Evolutionary conservation across 2,329 filamentous ascomycete species (phyloP).

Genomic region (Colletotrichum eleusines): DNA sequence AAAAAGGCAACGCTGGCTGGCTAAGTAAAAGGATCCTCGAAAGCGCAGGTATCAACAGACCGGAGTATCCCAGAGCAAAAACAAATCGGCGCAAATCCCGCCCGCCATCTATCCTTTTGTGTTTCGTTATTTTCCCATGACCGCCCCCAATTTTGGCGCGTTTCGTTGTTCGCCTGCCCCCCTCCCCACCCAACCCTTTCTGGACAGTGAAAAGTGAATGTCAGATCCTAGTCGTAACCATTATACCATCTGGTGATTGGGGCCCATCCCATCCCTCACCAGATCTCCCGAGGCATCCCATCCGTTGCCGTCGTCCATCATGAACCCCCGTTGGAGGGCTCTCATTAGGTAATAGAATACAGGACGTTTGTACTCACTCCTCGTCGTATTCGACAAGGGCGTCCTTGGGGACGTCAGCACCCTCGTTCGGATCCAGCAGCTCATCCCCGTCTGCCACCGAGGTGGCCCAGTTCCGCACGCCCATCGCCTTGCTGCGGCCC

Average conservation of each 20-base stretch:
- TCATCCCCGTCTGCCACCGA: slow-evolving; percentile 33
- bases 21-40: neutral
- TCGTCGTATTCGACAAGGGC: slow-evolving; percentile 28
- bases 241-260: neutral
- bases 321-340: neutral
- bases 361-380: slow-evolving; percentile 7
- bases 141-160: neutral
- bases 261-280: neutral
- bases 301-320: neutral
- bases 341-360: neutral
- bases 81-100: neutral
- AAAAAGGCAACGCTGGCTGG: neutral
- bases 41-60: neutral
- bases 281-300: neutral
- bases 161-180: neutral
- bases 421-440: slow-evolving; percentile 34
- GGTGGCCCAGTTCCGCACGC: slow-evolving; percentile 33
- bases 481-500: slow-evolving; percentile 39
- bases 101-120: slow-evolving; percentile 1
- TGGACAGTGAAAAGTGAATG: neutral
- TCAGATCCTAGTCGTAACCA: neutral
- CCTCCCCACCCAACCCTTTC: neutral
- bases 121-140: neutral
- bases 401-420: slow-evolving; percentile 33
- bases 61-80: slow-evolving; percentile 2